Evolutionary conservation across 805 yeast species (phyloP), one percentile per base, ranked within the genome.

Genomic region (Hanseniaspora jakobsenii): DNA sequence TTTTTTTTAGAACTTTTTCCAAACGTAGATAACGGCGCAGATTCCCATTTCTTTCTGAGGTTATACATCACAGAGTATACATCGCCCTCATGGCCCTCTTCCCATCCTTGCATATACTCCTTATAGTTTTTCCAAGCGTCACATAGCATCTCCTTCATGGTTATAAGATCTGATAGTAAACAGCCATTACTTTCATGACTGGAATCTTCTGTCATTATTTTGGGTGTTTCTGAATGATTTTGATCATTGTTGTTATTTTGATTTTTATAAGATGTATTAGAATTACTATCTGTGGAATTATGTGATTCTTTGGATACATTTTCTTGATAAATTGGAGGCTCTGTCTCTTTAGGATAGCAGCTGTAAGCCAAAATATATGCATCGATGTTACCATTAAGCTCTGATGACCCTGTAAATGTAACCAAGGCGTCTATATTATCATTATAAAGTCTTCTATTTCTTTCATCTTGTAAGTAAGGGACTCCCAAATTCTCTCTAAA

Each of bases 351-450:
- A 0, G 93, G 91, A 2, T 81, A 72, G 2, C 83, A 78, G 45
- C 78, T 71, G 57, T 80, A 81, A 37, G 78, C 75, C 29, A 79
- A 66, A 34, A 79, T 65, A 56, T 81, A 81, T 0, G 87, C 89
- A 55, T 79, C 80, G n/a, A 81, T 70, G 26, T 73, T 67, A 4
- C 86, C 87, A 55, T 81, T 80, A 52, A 81, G 59, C 48, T 80
- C 89, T 34, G 83, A 72, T 4, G 86, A 82, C 1, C 91, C 91
- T 30, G 84, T 76, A 4, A 85, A 89, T 3, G 78, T 82, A 10
- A 81, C 58, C 45, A 81, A 57, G 2, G 87, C 81, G 42, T 75
- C 76, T 5, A 41, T 31, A 17, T 22, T 41, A 8, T 41, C 45
- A 16, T 41, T 41, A 18, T 32, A 41, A 12, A 23, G 6, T 21